A percentile compares a stretch with the other conserved stretches of the same genome.
Conservation (phyloP, 768 basidiomycete genomes). For the Kwoniella heveanensis region DNA sequence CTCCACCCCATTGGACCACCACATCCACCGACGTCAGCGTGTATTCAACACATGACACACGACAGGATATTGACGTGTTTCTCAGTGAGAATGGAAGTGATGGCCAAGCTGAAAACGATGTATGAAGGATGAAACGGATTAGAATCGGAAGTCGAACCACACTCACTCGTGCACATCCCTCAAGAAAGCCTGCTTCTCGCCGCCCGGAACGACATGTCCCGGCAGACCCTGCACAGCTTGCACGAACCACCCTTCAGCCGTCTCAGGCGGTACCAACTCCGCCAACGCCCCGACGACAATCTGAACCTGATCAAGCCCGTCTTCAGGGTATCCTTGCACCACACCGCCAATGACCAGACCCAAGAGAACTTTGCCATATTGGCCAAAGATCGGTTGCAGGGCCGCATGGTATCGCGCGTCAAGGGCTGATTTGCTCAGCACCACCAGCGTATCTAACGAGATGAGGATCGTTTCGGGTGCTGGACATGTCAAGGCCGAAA, state of each 20-base stretch:
- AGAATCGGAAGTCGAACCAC: not conserved
- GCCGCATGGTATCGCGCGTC: slow-evolving; percentile 61
- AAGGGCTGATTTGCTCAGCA: slow-evolving; percentile 65
- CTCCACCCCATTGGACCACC: too few relatives aligned
- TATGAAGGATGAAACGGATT: too few relatives aligned
- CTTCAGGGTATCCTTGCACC: slow-evolving; percentile 85
- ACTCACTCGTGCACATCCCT: slow-evolving; percentile 70
- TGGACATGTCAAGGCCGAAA: slow-evolving; percentile 79
- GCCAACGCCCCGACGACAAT: slow-evolving; percentile 68
- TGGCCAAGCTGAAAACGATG: too few relatives aligned
- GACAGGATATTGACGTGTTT: too few relatives aligned
- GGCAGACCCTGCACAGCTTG: slow-evolving; percentile 72
- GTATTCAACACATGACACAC: too few relatives aligned
- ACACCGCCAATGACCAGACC: slow-evolving; percentile 73
- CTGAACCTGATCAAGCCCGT: slow-evolving; percentile 70
- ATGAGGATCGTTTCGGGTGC: slow-evolving; percentile 78
- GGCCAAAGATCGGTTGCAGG: slow-evolving; percentile 56
- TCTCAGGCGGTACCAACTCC: slow-evolving; percentile 64
- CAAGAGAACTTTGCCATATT: slow-evolving; percentile 69
- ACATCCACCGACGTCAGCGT: too few relatives aligned
- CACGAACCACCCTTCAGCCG: slow-evolving; percentile 73
- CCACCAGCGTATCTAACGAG: slow-evolving; percentile 75
- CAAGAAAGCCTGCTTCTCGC: slow-evolving; percentile 73
- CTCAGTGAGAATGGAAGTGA: too few relatives aligned
- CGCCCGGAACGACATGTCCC: slow-evolving; percentile 63